These are phyloP conservation scores for Globisporangium viniferum DNA, from an alignment of 352 stramenopile species.

Conservation along the genomic window DNA sequence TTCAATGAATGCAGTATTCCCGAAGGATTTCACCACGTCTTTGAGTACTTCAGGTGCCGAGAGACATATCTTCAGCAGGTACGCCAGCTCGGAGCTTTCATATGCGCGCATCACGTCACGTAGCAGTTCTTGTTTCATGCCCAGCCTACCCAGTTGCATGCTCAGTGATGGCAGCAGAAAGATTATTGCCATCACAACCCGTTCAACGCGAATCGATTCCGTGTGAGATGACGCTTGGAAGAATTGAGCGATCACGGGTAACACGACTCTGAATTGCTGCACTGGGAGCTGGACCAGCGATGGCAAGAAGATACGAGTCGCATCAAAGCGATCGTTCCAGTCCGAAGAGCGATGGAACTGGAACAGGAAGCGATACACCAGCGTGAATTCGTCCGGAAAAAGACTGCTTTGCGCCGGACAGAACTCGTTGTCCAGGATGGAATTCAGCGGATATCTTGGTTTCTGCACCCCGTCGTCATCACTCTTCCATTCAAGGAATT, in stretches of 20 bases:
- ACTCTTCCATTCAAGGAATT: conserved; percentile 3
- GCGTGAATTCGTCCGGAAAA: conserved; percentile 41
- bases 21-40: conserved; percentile 44
- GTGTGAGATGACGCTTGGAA: conserved; percentile 45
- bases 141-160: conserved; percentile 33
- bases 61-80: conserved; percentile 40
- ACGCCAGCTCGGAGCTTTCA: conserved; percentile 43
- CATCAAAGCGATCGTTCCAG: conserved; percentile 46
- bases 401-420: conserved; percentile 27
- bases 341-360: conserved; percentile 31
- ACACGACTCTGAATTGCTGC: conserved; percentile 38
- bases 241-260: conserved; percentile 53
- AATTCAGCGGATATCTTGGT: neutral
- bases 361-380: conserved; percentile 49
- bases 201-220: conserved; percentile 37
- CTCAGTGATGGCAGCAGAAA: conserved; percentile 52
- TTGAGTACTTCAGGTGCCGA: conserved; percentile 47
- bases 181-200: conserved; percentile 49
- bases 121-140: conserved; percentile 31
- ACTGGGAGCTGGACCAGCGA: conserved; percentile 39
- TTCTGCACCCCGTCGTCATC: neutral
- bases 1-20: conserved; percentile 37
- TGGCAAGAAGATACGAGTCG: conserved; percentile 28
- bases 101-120: conserved; percentile 54
- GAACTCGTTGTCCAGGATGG: conserved; percentile 16